These are phyloP conservation scores for Microbotryum lychnidis-dioicae DNA, from an alignment of 1,284 basidiomycete species.

Conservation along the genomic window DNA sequence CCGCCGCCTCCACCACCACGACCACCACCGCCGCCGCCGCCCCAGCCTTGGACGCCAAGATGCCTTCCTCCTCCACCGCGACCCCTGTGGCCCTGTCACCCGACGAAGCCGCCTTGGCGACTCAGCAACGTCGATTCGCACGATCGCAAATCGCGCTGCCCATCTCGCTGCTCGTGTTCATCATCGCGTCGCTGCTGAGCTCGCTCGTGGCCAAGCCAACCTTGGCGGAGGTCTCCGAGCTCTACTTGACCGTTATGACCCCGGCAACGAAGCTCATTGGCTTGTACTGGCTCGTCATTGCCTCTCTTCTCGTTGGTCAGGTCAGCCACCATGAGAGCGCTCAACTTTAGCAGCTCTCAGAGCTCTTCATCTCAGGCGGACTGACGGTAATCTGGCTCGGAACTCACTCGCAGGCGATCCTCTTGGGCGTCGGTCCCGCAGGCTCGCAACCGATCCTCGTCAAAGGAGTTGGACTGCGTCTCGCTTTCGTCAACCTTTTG, in stretches of 20 bases:
- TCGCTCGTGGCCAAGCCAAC: background rate
- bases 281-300: slow-evolving; percentile 17
- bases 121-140: background rate
- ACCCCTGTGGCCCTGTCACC: too few species aligned
- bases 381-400: too few species aligned
- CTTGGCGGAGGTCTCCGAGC: background rate
- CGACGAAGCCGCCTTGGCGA: too few species aligned
- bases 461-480: slow-evolving; percentile 22
- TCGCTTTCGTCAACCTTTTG: slow-evolving; percentile 1
- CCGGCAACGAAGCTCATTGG: slow-evolving; percentile 21
- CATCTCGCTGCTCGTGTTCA: slow-evolving; percentile 3
- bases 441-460: background rate
- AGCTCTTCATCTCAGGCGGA: too few species aligned
- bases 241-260: slow-evolving; percentile 25
- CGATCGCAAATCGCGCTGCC: slow-evolving; percentile 1
- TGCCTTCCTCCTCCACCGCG: too few species aligned
- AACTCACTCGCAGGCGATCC: too few species aligned
- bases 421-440: background rate
- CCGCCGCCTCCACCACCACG: too few species aligned
- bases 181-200: background rate
- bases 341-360: too few species aligned
- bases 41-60: too few species aligned
- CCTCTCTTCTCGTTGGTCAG: slow-evolving; percentile 3
- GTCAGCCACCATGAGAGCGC: background rate
- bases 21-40: too few species aligned